phyloP scores from a whole-genome alignment of 2,329 filamentous ascomycete genomes.

The Fusarium sublunatum region DNA sequence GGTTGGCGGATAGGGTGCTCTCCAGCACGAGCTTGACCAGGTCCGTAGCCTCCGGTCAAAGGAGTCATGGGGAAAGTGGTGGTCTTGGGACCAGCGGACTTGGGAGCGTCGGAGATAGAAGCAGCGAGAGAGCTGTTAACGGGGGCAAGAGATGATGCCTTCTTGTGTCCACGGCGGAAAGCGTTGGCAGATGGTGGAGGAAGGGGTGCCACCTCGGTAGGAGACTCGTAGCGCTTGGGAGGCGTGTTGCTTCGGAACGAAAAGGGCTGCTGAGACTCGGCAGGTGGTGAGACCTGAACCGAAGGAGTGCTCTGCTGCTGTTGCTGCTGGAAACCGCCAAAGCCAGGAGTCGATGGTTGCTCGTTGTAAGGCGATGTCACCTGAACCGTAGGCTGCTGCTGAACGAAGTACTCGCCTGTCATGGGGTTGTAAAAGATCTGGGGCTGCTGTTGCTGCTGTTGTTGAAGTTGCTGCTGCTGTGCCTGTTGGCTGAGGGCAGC shows the following conservation, averaged over 20 bases:
- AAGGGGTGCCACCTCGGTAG: slow-evolving; percentile 74
- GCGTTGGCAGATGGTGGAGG: slow-evolving; percentile 90
- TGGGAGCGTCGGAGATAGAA: slow-evolving; percentile 57
- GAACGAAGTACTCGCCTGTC: slow-evolving; percentile 86
- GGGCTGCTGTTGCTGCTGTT: slow-evolving; percentile 65
- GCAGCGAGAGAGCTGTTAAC: slow-evolving; percentile 64
- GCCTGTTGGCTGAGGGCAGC: slow-evolving; percentile 51
- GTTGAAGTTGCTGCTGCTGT: slow-evolving; percentile 55
- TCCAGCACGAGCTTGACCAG: slow-evolving; percentile 90
- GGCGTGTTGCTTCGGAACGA: slow-evolving; percentile 72
- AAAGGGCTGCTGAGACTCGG: slow-evolving; percentile 65
- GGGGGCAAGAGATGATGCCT: slow-evolving; percentile 79
- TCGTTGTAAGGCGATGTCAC: slow-evolving; percentile 56
- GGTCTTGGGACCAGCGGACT: slow-evolving; percentile 78
- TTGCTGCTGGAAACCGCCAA: slow-evolving; percentile 53
- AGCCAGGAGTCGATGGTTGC: slow-evolving; percentile 54
- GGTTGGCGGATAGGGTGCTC: slow-evolving; percentile 96
- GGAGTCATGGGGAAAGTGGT: slow-evolving; percentile 84
- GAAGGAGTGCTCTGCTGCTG: slow-evolving; percentile 71
- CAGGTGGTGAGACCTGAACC: slow-evolving; percentile 84
- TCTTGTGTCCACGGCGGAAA: slow-evolving; percentile 94
- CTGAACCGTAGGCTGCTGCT: slow-evolving; percentile 63
- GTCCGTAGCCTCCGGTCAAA: slow-evolving; percentile 86
- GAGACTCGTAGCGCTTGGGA: slow-evolving; percentile 75
- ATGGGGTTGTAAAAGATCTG: slow-evolving; percentile 88